These are phyloP conservation scores for Penicillium daleae DNA, from an alignment of 495 filamentous ascomycete species.

Conservation along the genomic window DNA sequence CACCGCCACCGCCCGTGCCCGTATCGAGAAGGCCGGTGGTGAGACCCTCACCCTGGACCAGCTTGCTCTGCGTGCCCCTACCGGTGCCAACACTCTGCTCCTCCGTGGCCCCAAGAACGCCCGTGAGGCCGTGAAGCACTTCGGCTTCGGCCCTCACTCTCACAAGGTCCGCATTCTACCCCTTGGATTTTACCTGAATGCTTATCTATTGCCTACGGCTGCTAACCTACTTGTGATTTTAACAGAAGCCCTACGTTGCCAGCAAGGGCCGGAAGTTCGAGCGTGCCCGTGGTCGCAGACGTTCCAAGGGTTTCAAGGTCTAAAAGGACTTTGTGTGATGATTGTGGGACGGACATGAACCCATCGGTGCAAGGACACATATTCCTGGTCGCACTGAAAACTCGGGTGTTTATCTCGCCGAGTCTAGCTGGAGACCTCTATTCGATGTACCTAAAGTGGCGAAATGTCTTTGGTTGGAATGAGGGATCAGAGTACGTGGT, in stretches of 20 bases:
- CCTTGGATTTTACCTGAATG: neutral
- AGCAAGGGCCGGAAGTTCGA: conserved; percentile 99
- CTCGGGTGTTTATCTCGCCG: conserved; percentile 25
- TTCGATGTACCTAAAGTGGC: conserved; percentile 36
- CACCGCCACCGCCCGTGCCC: conserved; percentile 91
- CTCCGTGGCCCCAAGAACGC: conserved; percentile 96
- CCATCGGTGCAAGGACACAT: conserved; percentile 20
- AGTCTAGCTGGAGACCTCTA: conserved; percentile 27
- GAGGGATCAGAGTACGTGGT: conserved; percentile 30
- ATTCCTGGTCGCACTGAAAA: conserved; percentile 17
- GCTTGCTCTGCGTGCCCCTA: conserved; percentile 89
- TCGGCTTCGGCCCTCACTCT: conserved; percentile 95
- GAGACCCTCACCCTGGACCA: conserved; percentile 95
- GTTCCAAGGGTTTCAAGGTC: conserved; percentile 98
- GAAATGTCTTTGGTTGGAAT: conserved; percentile 29
- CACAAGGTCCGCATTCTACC: conserved; percentile 69
- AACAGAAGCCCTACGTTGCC: conserved; percentile 89
- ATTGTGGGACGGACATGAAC: conserved; percentile 18
- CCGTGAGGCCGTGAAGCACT: conserved; percentile 97
- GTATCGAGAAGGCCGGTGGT: conserved; percentile 90
- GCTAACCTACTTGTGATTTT: conserved; percentile 3
- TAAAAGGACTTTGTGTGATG: conserved; percentile 50
- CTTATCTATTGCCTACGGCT: neutral
- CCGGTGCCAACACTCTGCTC: conserved; percentile 90
- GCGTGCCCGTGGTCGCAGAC: conserved; percentile 93